Base-by-base conservation (phyloP, 1,139 yeast species). In the Pichia sp. region DNA sequence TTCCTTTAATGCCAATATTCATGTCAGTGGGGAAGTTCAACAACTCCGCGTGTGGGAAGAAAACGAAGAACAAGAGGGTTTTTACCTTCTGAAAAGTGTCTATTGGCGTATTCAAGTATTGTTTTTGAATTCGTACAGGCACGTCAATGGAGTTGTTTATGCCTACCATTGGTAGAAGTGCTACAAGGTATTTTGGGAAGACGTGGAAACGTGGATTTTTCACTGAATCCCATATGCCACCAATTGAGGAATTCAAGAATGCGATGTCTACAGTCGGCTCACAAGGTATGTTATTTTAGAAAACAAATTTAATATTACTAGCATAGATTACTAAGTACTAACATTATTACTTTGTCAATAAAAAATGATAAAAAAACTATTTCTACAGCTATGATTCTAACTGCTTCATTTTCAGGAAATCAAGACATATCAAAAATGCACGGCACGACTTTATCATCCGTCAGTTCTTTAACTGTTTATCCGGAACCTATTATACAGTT, bases 401-500 rank as follows among this genome's bases (percentile, higher is more conserved):
- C 70, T 0, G 65, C 66, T 7, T 62, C 64, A 20, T 51, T 51
- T 33, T 37, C 35, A 27, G 55, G 52, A 45, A 54, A 42, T 10
- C 28, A 47, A 15, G 40, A 48, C n/a, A 43, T 48, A 2, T 42
- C 50, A 14, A 54, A 56, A n/a, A 59, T 67, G 37, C 80, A 75
- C 53, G 96, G 96, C 1, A 77, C 85, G 69, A 85, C 96, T 0
- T 64, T 88, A 3, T 81, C 94, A 2, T 84, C 95, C 0, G 86
- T 85, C 31, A 75, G 86, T 15, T 86, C 95, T 1, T 63, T 88
- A 13, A 78, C 93, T 1, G 73, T 85, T 25, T 68, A 71, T 40
- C 96, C 96, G 0, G 65, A 65, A 13, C 93, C 95, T 1, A 60
- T 85, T 42, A 58, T 88, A 2, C 91, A 84, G 54, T 87, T 88